phyloP scores from a whole-genome alignment of 2,329 filamentous ascomycete species.

The Arthrobotrys musiformis region DNA sequence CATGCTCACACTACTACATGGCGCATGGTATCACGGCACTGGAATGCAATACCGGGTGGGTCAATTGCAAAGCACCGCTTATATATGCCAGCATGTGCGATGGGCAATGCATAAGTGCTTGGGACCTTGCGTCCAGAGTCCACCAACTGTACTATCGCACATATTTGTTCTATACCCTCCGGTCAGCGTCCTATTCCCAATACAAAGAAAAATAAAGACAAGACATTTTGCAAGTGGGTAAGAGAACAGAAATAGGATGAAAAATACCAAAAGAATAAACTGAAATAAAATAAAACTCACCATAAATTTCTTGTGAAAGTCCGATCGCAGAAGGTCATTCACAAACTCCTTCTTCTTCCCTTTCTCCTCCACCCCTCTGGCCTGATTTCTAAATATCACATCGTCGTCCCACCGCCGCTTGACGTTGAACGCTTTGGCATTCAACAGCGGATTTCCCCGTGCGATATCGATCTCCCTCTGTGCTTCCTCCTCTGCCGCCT shows the following conservation, averaged over 20 bases:
- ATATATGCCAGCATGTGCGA: too few relatives aligned
- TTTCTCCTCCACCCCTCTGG: conserved; percentile 90
- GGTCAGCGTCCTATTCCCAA: not conserved
- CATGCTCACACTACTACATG: too few relatives aligned
- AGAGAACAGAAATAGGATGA: not conserved
- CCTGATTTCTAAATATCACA: conserved; percentile 99
- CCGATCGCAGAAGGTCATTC: conserved; percentile 68
- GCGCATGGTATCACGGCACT: too few relatives aligned
- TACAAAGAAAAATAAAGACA: not conserved
- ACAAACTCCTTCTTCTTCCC: conserved; percentile 93
- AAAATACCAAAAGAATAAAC: not conserved
- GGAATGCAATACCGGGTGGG: not conserved
- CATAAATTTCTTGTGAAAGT: conserved; percentile 99
- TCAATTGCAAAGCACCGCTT: too few relatives aligned
- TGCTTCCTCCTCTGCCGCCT: conserved; percentile 82
- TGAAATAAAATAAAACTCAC: conserved; percentile 62
- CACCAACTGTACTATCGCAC: conserved; percentile 66
- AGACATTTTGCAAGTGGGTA: too few relatives aligned
- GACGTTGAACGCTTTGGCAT: conserved; percentile 80
- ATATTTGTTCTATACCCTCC: conserved; percentile 65
- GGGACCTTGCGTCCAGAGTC: not conserved
- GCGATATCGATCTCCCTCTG: conserved; percentile 88
- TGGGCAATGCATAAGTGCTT: not conserved
- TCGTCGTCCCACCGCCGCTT: conserved; percentile 98
- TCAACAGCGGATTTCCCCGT: conserved; percentile 89